Percentiles rank a stretch among this genome's conserved stretches.
These are phyloP conservation scores for Coemansia umbellata DNA, from an alignment of 192 early-diverging fungal species.

Conservation along the genomic window DNA sequence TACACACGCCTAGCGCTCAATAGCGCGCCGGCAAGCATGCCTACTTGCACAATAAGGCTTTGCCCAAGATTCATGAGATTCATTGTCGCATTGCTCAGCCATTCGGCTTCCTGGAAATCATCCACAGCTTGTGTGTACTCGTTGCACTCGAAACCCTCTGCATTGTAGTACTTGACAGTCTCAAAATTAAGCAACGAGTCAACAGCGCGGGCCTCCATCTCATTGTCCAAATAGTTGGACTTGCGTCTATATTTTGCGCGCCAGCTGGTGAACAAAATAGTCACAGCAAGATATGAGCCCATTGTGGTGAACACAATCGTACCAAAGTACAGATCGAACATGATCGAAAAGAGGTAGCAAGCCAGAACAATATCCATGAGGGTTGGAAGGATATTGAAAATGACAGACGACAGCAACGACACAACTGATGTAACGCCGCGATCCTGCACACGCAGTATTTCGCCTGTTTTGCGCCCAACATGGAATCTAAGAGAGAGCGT, in stretches of 20 bases:
- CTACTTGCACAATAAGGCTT: constrained; percentile 81
- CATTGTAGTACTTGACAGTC: constrained; percentile 97
- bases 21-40: constrained; percentile 76
- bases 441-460: constrained; percentile 82
- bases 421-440: constrained; percentile 61
- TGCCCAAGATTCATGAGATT: constrained; percentile 85
- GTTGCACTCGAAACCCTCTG: constrained; percentile 79
- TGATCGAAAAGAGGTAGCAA: constrained; percentile 62
- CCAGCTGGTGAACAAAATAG: constrained; percentile 85
- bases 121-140: constrained; percentile 75
- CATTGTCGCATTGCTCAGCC: constrained; percentile 67
- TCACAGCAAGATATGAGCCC: constrained; percentile 76
- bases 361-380: constrained; percentile 86
- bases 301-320: constrained; percentile 87
- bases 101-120: constrained; percentile 81
- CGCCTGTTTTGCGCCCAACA: constrained; percentile 91
- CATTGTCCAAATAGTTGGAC: constrained; percentile 84
- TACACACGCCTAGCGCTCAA: constrained; percentile 82
- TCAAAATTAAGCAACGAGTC: constrained; percentile 98
- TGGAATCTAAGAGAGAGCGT: constrained; percentile 87
- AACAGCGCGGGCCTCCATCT: constrained; percentile 77
- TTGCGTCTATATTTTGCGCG: constrained; percentile 73
- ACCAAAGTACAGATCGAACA: constrained; percentile 72
- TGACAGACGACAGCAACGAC: constrained; percentile 70
- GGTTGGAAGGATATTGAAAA: constrained; percentile 90